A percentile compares a stretch with the other conserved stretches of the same genome.
These are phyloP conservation scores for Saccharum hybrid DNA, from an alignment of 202 grass and related monocot genomes.

Conservation along the genomic window DNA sequence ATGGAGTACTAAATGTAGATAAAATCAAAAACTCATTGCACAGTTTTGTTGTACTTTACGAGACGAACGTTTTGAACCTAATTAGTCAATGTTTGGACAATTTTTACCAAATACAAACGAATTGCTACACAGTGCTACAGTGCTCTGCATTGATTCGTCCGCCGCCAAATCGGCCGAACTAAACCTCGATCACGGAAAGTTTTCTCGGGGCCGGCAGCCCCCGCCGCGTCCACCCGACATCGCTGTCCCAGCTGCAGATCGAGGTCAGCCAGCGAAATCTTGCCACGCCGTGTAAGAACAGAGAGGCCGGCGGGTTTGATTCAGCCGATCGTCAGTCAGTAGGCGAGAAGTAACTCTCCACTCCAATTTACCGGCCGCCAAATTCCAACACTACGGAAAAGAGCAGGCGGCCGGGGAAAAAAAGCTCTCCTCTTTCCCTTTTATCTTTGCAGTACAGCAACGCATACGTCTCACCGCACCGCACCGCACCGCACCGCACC, in stretches of 20 bases:
- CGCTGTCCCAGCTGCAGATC: not conserved
- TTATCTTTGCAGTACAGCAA: constrained; percentile 26
- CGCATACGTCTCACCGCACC: not conserved
- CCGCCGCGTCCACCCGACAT: not conserved
- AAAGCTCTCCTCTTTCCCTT: not conserved
- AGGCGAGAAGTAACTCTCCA: not conserved
- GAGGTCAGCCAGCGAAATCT: not conserved
- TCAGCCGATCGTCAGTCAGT: too few species aligned
- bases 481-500: too few species aligned
- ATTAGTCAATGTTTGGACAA: too few species aligned
- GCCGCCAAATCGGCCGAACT: too few species aligned
- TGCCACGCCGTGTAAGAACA: not conserved
- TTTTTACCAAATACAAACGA: too few species aligned
- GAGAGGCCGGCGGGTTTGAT: not conserved
- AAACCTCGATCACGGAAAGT: not conserved
- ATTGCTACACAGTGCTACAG: too few species aligned
- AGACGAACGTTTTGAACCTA: too few species aligned
- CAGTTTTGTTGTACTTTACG: too few species aligned
- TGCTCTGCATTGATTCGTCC: too few species aligned
- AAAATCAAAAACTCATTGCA: too few species aligned
- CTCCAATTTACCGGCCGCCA: constrained; percentile 3
- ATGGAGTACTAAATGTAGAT: too few species aligned
- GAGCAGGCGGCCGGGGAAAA: not conserved
- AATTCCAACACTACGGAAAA: not conserved
- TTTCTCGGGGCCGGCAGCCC: not conserved